Evolutionary conservation across 2,329 filamentous ascomycete genomes (phyloP).

Genomic region (Drechslera avenae): DNA sequence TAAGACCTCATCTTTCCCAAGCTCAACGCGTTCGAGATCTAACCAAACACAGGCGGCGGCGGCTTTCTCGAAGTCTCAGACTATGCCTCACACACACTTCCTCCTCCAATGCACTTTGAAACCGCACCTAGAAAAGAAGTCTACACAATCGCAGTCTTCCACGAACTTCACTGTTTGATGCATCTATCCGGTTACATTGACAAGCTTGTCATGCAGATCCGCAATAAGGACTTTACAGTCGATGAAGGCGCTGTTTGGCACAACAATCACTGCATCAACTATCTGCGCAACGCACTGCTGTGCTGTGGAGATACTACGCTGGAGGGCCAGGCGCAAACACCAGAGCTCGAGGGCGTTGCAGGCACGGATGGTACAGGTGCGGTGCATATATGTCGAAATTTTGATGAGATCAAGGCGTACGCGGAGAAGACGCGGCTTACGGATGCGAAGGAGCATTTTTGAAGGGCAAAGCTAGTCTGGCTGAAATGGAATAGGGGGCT

Average conservation of each 20-base stretch:
- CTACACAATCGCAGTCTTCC: conserved; percentile 23
- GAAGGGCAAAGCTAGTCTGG: neutral
- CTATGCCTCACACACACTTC: conserved; percentile 11
- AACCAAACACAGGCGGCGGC: conserved; percentile 12
- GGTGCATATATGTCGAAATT: conserved; percentile 26
- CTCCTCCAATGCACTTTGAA: conserved; percentile 24
- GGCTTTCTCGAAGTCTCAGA: conserved; percentile 23
- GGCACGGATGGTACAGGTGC: conserved; percentile 28
- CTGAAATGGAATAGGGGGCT: too few species aligned
- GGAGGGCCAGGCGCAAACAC: conserved; percentile 25
- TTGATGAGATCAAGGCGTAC: conserved; percentile 16
- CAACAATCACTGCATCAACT: conserved; percentile 39
- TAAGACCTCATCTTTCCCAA: neutral
- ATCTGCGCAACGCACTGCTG: conserved; percentile 31
- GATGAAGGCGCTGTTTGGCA: conserved; percentile 28
- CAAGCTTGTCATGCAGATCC: conserved; percentile 21
- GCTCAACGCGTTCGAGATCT: neutral
- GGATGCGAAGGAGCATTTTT: neutral
- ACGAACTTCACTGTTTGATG: conserved; percentile 28
- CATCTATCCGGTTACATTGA: conserved; percentile 22
- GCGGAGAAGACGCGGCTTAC: conserved; percentile 2
- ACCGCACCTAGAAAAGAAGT: conserved; percentile 10
- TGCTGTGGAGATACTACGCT: conserved; percentile 34
- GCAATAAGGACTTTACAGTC: conserved; percentile 18
- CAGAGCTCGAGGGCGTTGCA: conserved; percentile 6